Evolutionary conservation across 2,329 filamentous ascomycete genomes (phyloP), one percentile per base, ranked within the genome.

Genomic region (Fusarium buxicola): DNA sequence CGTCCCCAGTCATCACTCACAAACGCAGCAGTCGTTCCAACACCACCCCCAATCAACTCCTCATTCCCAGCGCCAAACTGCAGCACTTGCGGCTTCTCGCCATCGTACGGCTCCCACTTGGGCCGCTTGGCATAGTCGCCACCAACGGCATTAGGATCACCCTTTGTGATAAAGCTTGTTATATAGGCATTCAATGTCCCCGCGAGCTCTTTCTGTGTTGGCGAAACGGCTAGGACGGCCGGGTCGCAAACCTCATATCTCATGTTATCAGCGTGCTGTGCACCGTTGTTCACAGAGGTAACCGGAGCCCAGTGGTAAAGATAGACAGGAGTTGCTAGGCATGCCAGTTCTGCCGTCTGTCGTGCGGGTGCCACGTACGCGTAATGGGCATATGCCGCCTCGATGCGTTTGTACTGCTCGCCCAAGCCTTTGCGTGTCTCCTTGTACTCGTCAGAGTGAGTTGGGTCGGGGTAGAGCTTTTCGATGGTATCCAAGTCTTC

Each of bases 401-500:
- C 83, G 3, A 84, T 75, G 3, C 83, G 82, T 54, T 82, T 84
- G 66, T 83, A 87, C 69, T 85, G 82, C 0, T 76, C 47, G 0
- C 84, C 84, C 1, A 86, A 74, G 1, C 70, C 73, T 5, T 66
- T 50, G 2, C 79, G 71, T 1, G 71, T 74, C 38, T 82, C 80
- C 4, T 70, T 65, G 52, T 81, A 82, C 7, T 70, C 66, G 0
- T 71, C 27, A 4, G 68, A 57, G 1, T 58, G 70, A 1, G 60
- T 54, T 0, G 87, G 86, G 55, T 89, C 85, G 0, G 88, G 86
- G 66, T 92, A 92, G 3, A 91, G 74, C 1, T 71, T 63, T 10
- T 85, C 77, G 9, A 92, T 81, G 0, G 74, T 77, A 16, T 79
- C 71, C 2, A 90, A 71, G 54, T 90, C 88, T 2, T 75, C 67